Conservation (phyloP, 2,329 filamentous ascomycete species). For the Pyrenochaeta sp. region DNA sequence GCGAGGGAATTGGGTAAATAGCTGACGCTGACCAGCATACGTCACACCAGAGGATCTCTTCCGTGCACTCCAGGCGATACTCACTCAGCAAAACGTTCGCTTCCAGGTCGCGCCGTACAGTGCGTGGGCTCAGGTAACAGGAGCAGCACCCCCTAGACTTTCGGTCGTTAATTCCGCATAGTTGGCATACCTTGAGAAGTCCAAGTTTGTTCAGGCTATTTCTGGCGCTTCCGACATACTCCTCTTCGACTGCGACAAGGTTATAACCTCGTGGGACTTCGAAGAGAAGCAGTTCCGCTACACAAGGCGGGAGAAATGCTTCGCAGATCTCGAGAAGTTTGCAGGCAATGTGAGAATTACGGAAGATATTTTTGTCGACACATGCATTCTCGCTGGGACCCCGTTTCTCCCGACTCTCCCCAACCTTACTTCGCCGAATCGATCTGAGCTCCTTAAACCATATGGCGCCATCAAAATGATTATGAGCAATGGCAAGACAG, state of each 20-base stretch:
- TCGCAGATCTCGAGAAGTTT: slow-evolving; percentile 67
- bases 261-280: slow-evolving; percentile 75
- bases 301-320: slow-evolving; percentile 72
- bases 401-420: slow-evolving; percentile 83
- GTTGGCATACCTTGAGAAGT: slow-evolving; percentile 81
- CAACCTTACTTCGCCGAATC: slow-evolving; percentile 70
- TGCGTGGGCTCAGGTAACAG: slow-evolving; percentile 79
- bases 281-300: slow-evolving; percentile 71
- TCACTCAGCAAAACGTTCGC: slow-evolving; percentile 73
- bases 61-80: slow-evolving; percentile 76
- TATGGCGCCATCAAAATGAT: slow-evolving; percentile 82
- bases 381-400: slow-evolving; percentile 82
- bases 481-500: slow-evolving; percentile 70
- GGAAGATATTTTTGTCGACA: slow-evolving; percentile 82
- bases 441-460: slow-evolving; percentile 66
- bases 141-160: neutral
- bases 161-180: slow-evolving; percentile 49
- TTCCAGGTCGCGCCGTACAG: slow-evolving; percentile 88
- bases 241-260: slow-evolving; percentile 82
- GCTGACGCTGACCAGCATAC: slow-evolving; percentile 63
- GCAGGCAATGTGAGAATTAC: slow-evolving; percentile 57
- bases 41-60: slow-evolving; percentile 72
- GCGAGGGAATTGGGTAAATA: neutral
- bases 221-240: slow-evolving; percentile 87
- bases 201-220: slow-evolving; percentile 71